Evolutionary conservation across 1,284 basidiomycete species (phyloP), one percentile per base, ranked within the genome.

Genomic region (Inonotus obliquus): DNA sequence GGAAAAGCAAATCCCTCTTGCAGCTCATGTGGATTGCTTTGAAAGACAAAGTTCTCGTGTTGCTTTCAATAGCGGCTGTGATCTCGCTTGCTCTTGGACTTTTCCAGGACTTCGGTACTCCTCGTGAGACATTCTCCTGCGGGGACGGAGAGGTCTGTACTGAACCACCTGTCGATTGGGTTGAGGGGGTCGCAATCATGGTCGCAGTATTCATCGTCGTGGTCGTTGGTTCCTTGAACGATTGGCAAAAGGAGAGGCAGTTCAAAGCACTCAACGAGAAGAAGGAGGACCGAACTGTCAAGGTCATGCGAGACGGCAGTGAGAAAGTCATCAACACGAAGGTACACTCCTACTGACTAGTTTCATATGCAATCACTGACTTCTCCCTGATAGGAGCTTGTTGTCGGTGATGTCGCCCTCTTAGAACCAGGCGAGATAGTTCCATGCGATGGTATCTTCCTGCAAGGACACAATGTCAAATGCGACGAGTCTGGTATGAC

Each of bases 401-500:
- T 98, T 45, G 97, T 98, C 38, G 96, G 96, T 54, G 96, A 99
- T 70, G 82, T 99, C 65, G 91, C 92, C 21, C 77, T 94, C 44
- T 74, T 99, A 38, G 96, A 98, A 76, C 94, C 97, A 1, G 97
- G 96, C 68, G 97, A 99, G 74, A 89, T 98, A 63, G 72, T 98
- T 9, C 96, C 96, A 51, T 96, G 94, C 74, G 97, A 99, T 71
- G 96, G 96, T 65, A 81, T 99, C 69, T 97, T 97, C 76, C 76
- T 99, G 32, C 80, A 84, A 9, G 96, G 96, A 19, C 93, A 98
- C 77, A 95, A 94, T 65, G 90, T 98, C 69, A 90, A 88, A 70
- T 98, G 96, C 72, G 97, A 99, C 73, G 97, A 98, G 75, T 95
- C 93, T 35, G 93, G 92, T 21, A 94, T 94, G 44, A 98, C 97